A percentile compares a stretch with the other conserved stretches of the same genome.
Conservation (phyloP, 257 asterid species). For the Solanum arcanum region DNA sequence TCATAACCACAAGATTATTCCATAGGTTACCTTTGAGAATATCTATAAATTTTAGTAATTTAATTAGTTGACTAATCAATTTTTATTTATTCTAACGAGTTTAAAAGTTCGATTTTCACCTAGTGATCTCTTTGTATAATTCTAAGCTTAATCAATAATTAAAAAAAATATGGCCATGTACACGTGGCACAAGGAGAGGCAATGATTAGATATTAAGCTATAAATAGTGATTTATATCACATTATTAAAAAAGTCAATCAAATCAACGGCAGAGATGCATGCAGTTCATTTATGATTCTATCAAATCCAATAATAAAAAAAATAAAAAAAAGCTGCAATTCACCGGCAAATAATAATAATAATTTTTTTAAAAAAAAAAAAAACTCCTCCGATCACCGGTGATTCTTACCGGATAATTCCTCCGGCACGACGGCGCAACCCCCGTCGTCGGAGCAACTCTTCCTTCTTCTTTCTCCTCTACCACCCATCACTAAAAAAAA, state of each 20-base stretch:
- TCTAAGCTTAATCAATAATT: too few species aligned
- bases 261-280: neutral
- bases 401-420: constrained; percentile 53
- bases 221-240: neutral
- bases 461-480: constrained; percentile 35
- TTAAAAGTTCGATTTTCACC: too few species aligned
- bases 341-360: neutral
- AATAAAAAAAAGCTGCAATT: neutral
- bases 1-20: too few species aligned
- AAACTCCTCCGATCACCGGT: neutral
- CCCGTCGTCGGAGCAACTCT: constrained; percentile 69
- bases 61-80: too few species aligned
- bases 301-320: neutral
- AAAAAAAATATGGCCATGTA: neutral
- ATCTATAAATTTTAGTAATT: too few species aligned
- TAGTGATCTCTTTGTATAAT: too few species aligned
- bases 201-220: neutral
- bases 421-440: constrained; percentile 67
- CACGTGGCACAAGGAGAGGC: neutral
- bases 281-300: neutral
- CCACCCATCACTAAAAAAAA: constrained; percentile 14
- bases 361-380: too few species aligned
- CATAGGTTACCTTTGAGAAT: too few species aligned
- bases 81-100: too few species aligned
- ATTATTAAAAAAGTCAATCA: neutral